Conservation (phyloP, 2,329 filamentous ascomycete species). For the Mycocentrospora acerina region DNA sequence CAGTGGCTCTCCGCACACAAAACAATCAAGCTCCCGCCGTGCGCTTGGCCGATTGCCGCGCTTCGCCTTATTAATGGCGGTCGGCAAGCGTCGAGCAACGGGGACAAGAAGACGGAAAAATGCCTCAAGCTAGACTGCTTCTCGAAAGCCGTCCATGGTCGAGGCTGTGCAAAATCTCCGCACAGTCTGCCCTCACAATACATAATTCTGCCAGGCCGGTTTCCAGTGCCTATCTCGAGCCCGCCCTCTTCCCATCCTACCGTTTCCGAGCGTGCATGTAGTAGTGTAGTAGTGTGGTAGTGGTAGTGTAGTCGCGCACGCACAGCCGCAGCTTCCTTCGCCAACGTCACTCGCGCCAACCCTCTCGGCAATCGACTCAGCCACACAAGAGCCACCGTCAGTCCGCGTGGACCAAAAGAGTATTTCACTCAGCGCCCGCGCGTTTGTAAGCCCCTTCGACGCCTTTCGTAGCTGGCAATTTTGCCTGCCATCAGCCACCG, state of each 20-base stretch:
- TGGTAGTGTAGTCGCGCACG: too few relatives aligned
- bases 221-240: not conserved
- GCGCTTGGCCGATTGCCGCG: constrained; percentile 7
- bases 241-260: not conserved
- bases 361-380: constrained; percentile 1
- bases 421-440: constrained; percentile 2
- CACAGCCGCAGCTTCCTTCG: too few relatives aligned
- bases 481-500: constrained; percentile 20
- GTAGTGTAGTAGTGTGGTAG: too few relatives aligned
- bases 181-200: constrained; percentile 4
- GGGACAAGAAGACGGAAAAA: constrained; percentile 7
- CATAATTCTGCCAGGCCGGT: not conserved
- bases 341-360: too few relatives aligned
- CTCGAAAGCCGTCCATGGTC: constrained; percentile 9
- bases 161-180: constrained; percentile 6
- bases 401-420: constrained; percentile 1
- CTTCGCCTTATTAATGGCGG: constrained; percentile 3
- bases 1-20: not conserved
- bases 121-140: constrained; percentile 11
- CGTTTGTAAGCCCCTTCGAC: constrained; percentile 13
- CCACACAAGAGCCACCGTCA: constrained; percentile 4
- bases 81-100: constrained; percentile 2
- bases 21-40: constrained; percentile 7
- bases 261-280: too few relatives aligned
- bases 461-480: constrained; percentile 1